Evolutionary conservation across 2,329 filamentous ascomycete genomes (phyloP).

Genomic region (Saccharata proteae): DNA sequence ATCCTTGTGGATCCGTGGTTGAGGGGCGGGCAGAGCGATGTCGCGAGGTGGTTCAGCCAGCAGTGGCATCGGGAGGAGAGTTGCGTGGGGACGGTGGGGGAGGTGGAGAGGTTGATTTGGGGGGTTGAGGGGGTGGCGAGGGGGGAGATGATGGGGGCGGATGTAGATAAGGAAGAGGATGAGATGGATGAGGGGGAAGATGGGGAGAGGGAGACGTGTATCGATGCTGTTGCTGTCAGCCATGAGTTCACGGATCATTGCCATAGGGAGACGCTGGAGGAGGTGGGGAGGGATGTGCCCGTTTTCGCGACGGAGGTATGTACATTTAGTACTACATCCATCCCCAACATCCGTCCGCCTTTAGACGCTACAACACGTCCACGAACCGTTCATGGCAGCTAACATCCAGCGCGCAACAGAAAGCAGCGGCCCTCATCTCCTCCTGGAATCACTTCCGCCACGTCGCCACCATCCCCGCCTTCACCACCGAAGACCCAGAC

Average conservation of each 20-base stretch:
- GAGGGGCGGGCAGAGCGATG: slow-evolving; percentile 48
- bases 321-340: background rate
- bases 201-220: slow-evolving; percentile 22
- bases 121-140: slow-evolving; percentile 36
- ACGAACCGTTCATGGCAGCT: slow-evolving; percentile 1
- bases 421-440: slow-evolving; percentile 44
- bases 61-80: slow-evolving; percentile 48
- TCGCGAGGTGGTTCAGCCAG: slow-evolving; percentile 52
- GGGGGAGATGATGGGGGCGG: slow-evolving; percentile 15
- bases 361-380: background rate
- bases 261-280: slow-evolving; percentile 47
- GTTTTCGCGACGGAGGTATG: slow-evolving; percentile 43
- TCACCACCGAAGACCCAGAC: slow-evolving; percentile 27
- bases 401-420: slow-evolving; percentile 18
- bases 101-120: slow-evolving; percentile 41
- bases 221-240: slow-evolving; percentile 48
- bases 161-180: slow-evolving; percentile 12
- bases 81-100: slow-evolving; percentile 41
- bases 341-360: background rate
- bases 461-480: slow-evolving; percentile 39
- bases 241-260: slow-evolving; percentile 62
- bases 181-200: slow-evolving; percentile 9
- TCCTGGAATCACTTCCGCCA: slow-evolving; percentile 48
- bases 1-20: slow-evolving; percentile 57
- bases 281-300: slow-evolving; percentile 42